Conservation (phyloP, 2,329 filamentous ascomycete genomes). For the Xylariaceae sp. region DNA sequence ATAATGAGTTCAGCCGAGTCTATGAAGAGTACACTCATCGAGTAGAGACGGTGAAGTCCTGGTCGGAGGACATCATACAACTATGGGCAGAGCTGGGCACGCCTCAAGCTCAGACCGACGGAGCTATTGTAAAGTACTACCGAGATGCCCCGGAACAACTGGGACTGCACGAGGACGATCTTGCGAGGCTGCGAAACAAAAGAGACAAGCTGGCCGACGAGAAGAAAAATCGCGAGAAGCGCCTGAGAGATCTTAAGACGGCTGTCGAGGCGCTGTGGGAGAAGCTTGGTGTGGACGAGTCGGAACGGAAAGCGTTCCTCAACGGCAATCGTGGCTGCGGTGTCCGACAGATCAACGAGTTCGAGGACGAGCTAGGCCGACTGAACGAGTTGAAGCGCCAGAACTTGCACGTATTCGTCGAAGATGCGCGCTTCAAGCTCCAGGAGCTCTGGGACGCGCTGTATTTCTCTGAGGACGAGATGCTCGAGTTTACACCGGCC, state of each 20-base stretch:
- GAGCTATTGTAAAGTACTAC: conserved; percentile 78
- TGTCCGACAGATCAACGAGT: conserved; percentile 87
- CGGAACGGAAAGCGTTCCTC: conserved; percentile 77
- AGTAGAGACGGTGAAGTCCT: conserved; percentile 63
- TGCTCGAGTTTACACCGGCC: conserved; percentile 94
- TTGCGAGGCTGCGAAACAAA: conserved; percentile 62
- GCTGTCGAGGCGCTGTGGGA: conserved; percentile 86
- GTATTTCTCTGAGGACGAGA: conserved; percentile 95
- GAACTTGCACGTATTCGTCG: conserved; percentile 91
- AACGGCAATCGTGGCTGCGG: conserved; percentile 86
- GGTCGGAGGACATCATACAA: conserved; percentile 80
- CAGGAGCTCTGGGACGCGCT: conserved; percentile 93
- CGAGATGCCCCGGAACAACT: conserved; percentile 89
- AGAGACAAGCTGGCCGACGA: conserved; percentile 81
- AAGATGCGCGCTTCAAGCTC: conserved; percentile 82
- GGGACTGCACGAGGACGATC: conserved; percentile 81
- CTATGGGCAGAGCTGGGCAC: conserved; percentile 95
- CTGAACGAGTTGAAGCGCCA: conserved; percentile 91
- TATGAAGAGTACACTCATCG: conserved; percentile 94
- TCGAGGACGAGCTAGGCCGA: conserved; percentile 79
- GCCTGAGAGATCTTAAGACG: conserved; percentile 63
- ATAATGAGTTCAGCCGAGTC: conserved; percentile 85
- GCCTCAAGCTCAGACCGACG: conserved; percentile 87
- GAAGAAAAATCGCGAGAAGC: conserved; percentile 76
- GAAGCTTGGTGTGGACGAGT: conserved; percentile 74